A percentile compares a stretch with the other conserved stretches of the same genome.
Evolutionary conservation across 331 rosid species (phyloP).

Genomic region (Malus hybrid): DNA sequence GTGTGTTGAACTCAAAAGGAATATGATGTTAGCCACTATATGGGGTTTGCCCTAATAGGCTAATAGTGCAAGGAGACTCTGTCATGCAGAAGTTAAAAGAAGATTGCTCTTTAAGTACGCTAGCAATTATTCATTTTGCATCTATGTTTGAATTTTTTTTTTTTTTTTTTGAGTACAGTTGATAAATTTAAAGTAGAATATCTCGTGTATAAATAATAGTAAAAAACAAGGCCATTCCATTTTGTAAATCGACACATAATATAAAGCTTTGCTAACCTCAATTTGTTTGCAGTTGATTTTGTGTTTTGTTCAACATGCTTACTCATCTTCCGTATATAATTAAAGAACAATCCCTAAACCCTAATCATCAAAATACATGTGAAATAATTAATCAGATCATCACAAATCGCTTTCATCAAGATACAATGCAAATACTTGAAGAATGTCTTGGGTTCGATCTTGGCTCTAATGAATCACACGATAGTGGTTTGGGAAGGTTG

Average conservation of each 20-base stretch:
- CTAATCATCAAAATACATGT: background rate
- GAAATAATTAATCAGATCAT: background rate
- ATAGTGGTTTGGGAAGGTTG: rapidly evolving
- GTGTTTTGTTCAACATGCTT: background rate
- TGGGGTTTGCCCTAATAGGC: too few species aligned
- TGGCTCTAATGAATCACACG: too few species aligned
- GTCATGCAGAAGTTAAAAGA: too few species aligned
- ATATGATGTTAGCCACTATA: too few species aligned
- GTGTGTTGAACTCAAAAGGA: too few species aligned
- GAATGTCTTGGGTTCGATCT: too few species aligned
- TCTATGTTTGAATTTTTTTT: background rate
- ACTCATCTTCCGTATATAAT: background rate
- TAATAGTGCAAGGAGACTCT: too few species aligned
- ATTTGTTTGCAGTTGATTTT: background rate
- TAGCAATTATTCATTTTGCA: background rate
- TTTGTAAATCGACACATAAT: background rate
- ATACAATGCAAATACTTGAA: too few species aligned
- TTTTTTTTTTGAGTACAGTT: too few species aligned
- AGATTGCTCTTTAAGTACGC: background rate
- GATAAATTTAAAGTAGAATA: too few species aligned
- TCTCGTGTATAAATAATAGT: too few species aligned
- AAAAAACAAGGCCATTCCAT: too few species aligned
- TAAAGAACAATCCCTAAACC: background rate
- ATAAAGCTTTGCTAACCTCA: background rate
- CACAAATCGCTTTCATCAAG: background rate